Evolutionary conservation across 345 rosid genomes (phyloP).

Genomic region (Gossypioides kirkii): DNA sequence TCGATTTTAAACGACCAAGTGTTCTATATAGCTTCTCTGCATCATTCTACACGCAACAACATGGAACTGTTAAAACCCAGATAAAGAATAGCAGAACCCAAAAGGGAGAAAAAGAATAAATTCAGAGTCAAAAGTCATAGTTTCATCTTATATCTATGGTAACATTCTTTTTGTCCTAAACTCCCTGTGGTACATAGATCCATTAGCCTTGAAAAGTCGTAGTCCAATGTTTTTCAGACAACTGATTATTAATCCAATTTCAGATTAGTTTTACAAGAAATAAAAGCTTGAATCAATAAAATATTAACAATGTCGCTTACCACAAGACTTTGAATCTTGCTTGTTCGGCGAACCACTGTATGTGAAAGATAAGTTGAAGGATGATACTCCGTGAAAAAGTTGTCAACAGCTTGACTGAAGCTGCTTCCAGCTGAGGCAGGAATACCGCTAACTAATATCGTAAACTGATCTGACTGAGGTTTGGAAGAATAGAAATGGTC

Average conservation of each 20-base stretch:
- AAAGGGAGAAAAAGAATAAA: slow-evolving; percentile 12
- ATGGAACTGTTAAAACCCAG: slow-evolving; percentile 7
- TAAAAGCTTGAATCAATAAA: background rate
- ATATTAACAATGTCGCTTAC: slow-evolving; percentile 36
- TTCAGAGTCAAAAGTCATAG: slow-evolving; percentile 4
- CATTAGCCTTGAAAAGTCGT: background rate
- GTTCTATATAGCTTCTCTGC: slow-evolving; percentile 59
- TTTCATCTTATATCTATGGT: background rate
- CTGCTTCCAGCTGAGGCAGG: slow-evolving; percentile 50
- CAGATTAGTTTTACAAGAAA: background rate
- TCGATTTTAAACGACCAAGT: slow-evolving; percentile 49
- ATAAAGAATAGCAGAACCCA: background rate
- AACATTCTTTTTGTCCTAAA: background rate
- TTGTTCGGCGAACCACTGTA: slow-evolving; percentile 50
- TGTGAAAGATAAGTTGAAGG: slow-evolving; percentile 79
- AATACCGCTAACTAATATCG: slow-evolving; percentile 68
- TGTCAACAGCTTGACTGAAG: slow-evolving; percentile 60
- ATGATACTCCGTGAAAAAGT: slow-evolving; percentile 74
- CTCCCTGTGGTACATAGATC: background rate
- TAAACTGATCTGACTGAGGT: slow-evolving; percentile 72
- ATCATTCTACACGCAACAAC: slow-evolving; percentile 41
- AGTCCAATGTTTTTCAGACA: background rate
- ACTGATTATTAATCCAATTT: background rate
- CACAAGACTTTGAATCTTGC: slow-evolving; percentile 55
- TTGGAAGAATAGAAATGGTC: slow-evolving; percentile 59